Conservation (phyloP, 2,329 filamentous ascomycete species). For the Penicillium sp. region DNA sequence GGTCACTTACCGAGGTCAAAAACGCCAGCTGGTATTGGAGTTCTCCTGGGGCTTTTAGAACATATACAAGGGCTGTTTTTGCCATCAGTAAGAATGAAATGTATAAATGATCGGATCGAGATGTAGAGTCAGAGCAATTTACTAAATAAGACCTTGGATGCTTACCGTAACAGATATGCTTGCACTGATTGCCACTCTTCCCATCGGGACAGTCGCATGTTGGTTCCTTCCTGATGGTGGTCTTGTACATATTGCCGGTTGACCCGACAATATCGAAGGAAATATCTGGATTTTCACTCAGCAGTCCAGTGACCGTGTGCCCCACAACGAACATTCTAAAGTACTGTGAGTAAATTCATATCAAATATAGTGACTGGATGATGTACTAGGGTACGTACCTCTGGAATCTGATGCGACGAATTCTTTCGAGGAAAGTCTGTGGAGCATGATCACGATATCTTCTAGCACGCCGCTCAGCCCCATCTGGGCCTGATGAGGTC, state of each 20-base stretch:
- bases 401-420: constrained; percentile 43
- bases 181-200: constrained; percentile 60
- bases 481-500: neutral
- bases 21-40: constrained; percentile 62
- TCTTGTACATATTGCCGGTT: constrained; percentile 64
- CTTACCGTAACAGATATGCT: constrained; percentile 61
- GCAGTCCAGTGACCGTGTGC: constrained; percentile 45
- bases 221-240: constrained; percentile 54
- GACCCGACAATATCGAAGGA: constrained; percentile 58
- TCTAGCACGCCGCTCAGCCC: constrained; percentile 40
- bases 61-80: constrained; percentile 53
- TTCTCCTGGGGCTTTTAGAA: constrained; percentile 57
- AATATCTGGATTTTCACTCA: constrained; percentile 49
- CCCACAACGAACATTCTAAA: constrained; percentile 58
- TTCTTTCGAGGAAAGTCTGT: constrained; percentile 46
- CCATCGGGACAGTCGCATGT: constrained; percentile 58
- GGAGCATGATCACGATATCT: constrained; percentile 47
- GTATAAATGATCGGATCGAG: neutral
- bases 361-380: neutral
- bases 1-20: constrained; percentile 46
- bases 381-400: constrained; percentile 26
- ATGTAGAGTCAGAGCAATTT: neutral
- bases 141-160: neutral
- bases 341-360: neutral
- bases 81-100: constrained; percentile 19